Percentiles rank a stretch among this genome's conserved stretches.
Conservation (phyloP, 1,284 basidiomycete genomes). For the Wallemia hederae region DNA sequence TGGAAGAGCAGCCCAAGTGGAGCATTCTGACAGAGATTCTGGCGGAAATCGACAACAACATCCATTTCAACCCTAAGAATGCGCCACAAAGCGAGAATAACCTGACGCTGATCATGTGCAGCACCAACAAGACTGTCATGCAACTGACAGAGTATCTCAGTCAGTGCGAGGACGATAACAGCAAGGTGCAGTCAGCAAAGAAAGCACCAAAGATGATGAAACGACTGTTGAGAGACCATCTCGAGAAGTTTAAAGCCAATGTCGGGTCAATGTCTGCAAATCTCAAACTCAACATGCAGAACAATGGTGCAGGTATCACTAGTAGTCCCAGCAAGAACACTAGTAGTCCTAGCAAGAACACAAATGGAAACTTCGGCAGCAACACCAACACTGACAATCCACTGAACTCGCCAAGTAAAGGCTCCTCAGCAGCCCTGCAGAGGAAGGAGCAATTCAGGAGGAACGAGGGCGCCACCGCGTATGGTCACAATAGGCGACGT, state of each 20-base stretch:
- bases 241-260: conserved; percentile 47
- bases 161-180: conserved; percentile 25
- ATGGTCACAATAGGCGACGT: conserved; percentile 15
- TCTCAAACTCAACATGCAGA: conserved; percentile 6
- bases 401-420: conserved; percentile 3
- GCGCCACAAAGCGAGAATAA: background rate
- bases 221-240: conserved; percentile 33
- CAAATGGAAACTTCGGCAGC: too few species aligned
- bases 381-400: background rate
- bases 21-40: conserved; percentile 51
- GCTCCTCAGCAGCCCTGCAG: conserved; percentile 28
- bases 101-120: conserved; percentile 54
- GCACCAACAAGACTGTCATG: conserved; percentile 41
- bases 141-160: conserved; percentile 50
- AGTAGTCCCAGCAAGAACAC: too few species aligned
- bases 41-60: conserved; percentile 73
- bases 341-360: too few species aligned
- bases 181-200: conserved; percentile 23
- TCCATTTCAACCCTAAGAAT: conserved; percentile 13
- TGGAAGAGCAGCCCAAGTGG: conserved; percentile 95
- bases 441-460: conserved; percentile 31
- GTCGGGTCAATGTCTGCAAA: conserved; percentile 16
- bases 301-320: too few species aligned
- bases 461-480: conserved; percentile 1
- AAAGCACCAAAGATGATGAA: conserved; percentile 35